A percentile compares a stretch with the other conserved stretches of the same genome.
Evolutionary conservation across 1,139 yeast species (phyloP).

Genomic region (Blastobotrys illinoisensis): DNA sequence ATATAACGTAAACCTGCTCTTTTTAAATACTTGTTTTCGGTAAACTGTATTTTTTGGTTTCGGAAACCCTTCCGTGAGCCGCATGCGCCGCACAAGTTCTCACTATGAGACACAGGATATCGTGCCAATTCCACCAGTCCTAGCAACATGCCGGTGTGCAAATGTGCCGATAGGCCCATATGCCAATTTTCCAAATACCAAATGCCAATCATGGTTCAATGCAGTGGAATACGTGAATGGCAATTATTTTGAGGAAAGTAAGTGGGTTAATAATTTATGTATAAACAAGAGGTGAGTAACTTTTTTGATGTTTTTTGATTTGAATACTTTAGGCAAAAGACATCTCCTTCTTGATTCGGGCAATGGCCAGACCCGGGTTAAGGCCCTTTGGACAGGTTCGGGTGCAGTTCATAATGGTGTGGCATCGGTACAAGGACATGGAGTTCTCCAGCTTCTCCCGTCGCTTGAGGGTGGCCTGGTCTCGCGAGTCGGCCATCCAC

Average conservation of each 20-base stretch:
- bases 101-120: too few relatives aligned
- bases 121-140: too few relatives aligned
- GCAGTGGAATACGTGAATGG: not conserved
- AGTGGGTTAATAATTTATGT: not conserved
- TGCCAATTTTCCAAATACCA: too few relatives aligned
- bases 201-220: too few relatives aligned
- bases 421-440: conserved; percentile 98
- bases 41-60: too few relatives aligned
- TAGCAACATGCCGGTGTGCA: too few relatives aligned
- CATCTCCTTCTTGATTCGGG: conserved; percentile 91
- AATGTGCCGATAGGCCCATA: too few relatives aligned
- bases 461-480: conserved; percentile 77
- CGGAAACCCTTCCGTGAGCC: too few relatives aligned
- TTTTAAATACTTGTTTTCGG: too few relatives aligned
- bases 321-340: conserved; percentile 54
- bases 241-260: not conserved
- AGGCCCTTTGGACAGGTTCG: conserved; percentile 98
- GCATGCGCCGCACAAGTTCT: not conserved
- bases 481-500: conserved; percentile 98
- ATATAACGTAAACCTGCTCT: not conserved
- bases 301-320: not conserved
- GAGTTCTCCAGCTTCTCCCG: conserved; percentile 90
- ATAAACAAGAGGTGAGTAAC: conserved; percentile 1
- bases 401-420: conserved; percentile 97
- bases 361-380: conserved; percentile 97